A percentile compares a stretch with the other conserved stretches of the same genome.
phyloP scores from a whole-genome alignment of 176 grass and related monocot species.

The Otatea glauca region DNA sequence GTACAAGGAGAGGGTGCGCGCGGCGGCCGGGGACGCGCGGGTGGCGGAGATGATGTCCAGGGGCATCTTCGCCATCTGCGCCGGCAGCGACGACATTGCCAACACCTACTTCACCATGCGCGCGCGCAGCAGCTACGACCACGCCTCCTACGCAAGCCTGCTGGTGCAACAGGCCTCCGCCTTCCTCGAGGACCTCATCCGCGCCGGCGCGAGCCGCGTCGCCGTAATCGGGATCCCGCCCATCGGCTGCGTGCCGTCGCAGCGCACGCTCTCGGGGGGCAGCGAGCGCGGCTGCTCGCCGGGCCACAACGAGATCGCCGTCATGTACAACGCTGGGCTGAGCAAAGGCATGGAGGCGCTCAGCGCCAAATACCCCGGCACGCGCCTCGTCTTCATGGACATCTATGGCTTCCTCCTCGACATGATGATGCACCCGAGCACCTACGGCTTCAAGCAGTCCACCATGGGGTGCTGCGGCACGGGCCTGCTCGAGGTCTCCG shows the following conservation, averaged over 20 bases:
- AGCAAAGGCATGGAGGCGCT: constrained; percentile 34
- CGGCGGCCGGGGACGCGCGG: constrained; percentile 40
- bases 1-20: constrained; percentile 57
- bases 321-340: constrained; percentile 56
- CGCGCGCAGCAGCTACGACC: constrained; percentile 48
- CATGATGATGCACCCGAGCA: constrained; percentile 60
- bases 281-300: constrained; percentile 38
- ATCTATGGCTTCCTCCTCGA: constrained; percentile 66
- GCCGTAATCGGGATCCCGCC: constrained; percentile 71
- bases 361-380: neutral
- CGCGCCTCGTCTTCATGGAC: constrained; percentile 58
- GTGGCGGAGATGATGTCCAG: constrained; percentile 28
- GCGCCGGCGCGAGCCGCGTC: constrained; percentile 56
- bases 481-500: constrained; percentile 65
- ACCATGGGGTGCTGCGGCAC: constrained; percentile 75
- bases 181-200: constrained; percentile 65
- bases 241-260: constrained; percentile 85
- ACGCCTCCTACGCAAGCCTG: constrained; percentile 56
- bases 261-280: constrained; percentile 68
- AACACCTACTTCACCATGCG: constrained; percentile 75
- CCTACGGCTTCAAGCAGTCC: constrained; percentile 66
- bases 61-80: constrained; percentile 60
- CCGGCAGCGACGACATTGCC: constrained; percentile 80
- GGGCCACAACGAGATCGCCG: constrained; percentile 66
- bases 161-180: constrained; percentile 42